Percentiles rank a stretch among this genome's conserved stretches.
Conservation (phyloP, 176 grass and related monocot species). For the Eleusine indica region DNA sequence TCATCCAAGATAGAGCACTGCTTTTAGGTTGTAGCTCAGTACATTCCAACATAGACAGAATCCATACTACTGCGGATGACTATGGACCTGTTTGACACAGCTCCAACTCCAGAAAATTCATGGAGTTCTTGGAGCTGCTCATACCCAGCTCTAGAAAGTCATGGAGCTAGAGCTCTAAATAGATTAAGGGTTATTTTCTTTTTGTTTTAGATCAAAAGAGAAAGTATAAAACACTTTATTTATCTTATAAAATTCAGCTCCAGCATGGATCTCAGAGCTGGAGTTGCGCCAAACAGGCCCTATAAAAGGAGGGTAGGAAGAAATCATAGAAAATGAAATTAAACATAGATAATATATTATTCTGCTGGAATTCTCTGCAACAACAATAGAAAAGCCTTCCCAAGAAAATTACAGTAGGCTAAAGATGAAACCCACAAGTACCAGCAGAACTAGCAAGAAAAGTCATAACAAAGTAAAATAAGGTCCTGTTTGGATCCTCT, state of each 20-base stretch:
- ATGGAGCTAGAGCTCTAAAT: too few relatives aligned
- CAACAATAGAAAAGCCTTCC: neutral
- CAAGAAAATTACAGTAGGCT: neutral
- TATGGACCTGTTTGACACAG: too few relatives aligned
- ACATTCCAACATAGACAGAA: conserved; percentile 23
- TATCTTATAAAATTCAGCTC: too few relatives aligned
- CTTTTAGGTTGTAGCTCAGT: conserved; percentile 12
- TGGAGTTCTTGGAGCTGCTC: too few relatives aligned
- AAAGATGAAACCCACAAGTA: neutral
- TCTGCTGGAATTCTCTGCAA: conserved; percentile 3
- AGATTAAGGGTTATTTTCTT: too few relatives aligned
- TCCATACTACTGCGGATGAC: neutral
- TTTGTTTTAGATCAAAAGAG: too few relatives aligned
- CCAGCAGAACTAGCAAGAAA: neutral
- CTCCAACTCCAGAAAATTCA: too few relatives aligned
- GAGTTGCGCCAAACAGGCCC: too few relatives aligned
- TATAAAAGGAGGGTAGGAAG: conserved; percentile 1
- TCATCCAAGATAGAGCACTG: conserved; percentile 13
- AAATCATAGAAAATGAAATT: conserved; percentile 14
- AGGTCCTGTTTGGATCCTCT: neutral
- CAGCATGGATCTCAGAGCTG: too few relatives aligned
- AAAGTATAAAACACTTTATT: too few relatives aligned
- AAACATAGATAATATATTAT: neutral
- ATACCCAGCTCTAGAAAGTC: too few relatives aligned
- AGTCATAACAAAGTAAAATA: neutral